Evolutionary conservation across 148 eudicot species (phyloP), one percentile per base, ranked within the genome.

Genomic region (Heliosperma pusillum): DNA sequence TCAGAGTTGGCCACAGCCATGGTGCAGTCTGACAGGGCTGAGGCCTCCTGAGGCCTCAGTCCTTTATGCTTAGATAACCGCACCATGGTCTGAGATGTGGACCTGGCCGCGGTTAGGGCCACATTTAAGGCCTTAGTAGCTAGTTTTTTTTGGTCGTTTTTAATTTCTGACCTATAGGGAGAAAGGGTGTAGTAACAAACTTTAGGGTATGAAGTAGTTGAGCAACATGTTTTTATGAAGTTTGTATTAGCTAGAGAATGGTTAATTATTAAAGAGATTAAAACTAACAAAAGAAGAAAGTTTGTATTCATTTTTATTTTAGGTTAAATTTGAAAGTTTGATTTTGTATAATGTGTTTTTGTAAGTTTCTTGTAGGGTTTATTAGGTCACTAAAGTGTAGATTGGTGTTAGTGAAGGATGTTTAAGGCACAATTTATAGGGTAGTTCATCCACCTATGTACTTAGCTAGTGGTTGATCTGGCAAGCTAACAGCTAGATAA

Each of bases 1-100:
- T 47, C 82, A 2, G 86, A 78, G 77, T 69, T 75, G 1, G 15
- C 70, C 9, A 72, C 21, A 1, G 73, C 80, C 53, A 62, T 79
- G 47, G 76, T 71, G 68, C 86, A 84, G 71, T 84, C 86, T 0
- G 60, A 66, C 11, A 84, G 68, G 66, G 82, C 86, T 2, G 82
- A 79, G 5, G 71, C 78, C 64, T 66, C 86, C 6, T 13, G 69
- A 5, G 82, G 71, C 53, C 13, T 70, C 60, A 84, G 73, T 15
- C 74, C 76, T 0, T 13, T 73, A 8, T 25, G 21, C 44, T 52
- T 57, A 0, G 79, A 69, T 10, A 84, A 77, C 20, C 74, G 75
- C 11, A 33, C 57, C 57, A 79, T 29, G 36, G 50, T 36, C 2
- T 47, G 19, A 0, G 80, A 64, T 24, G 76, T 66, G 0, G 82